These are phyloP conservation scores for Malus asiatica DNA, from an alignment of 306 rosid species.

Conservation along the genomic window DNA sequence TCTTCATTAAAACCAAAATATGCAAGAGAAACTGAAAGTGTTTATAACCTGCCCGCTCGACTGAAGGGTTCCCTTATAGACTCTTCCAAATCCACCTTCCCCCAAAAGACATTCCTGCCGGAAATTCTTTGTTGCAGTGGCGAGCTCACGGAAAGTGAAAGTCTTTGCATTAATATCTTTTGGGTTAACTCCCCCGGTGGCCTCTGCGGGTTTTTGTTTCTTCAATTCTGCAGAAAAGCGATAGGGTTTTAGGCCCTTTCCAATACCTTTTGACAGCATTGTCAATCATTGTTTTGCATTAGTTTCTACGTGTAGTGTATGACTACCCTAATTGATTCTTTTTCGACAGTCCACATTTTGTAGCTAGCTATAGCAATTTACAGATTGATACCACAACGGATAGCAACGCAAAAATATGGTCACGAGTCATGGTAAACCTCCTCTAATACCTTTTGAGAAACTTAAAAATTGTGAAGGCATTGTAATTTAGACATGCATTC, in stretches of 20 bases:
- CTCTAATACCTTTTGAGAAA: neutral
- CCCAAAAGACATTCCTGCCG: constrained; percentile 76
- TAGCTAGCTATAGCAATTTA: neutral
- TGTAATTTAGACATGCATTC: neutral
- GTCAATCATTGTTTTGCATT: neutral
- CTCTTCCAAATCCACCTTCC: constrained; percentile 94
- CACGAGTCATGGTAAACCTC: neutral
- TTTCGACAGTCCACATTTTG: neutral
- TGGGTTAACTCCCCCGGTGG: constrained; percentile 21
- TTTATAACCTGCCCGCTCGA: constrained; percentile 55
- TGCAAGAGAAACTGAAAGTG: neutral
- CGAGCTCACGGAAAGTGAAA: constrained; percentile 82
- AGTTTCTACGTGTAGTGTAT: too few relatives aligned
- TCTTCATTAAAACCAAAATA: neutral
- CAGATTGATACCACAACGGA: neutral
- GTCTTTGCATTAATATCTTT: constrained; percentile 46
- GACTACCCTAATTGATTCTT: neutral
- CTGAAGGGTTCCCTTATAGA: constrained; percentile 68
- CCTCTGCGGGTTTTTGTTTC: constrained; percentile 25
- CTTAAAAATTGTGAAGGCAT: neutral
- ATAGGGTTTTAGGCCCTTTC: neutral
- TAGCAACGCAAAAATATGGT: neutral
- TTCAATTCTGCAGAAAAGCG: constrained; percentile 15
- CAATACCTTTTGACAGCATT: neutral
- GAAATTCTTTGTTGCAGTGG: constrained; percentile 83